A percentile compares a stretch with the other conserved stretches of the same genome.
phyloP scores from a whole-genome alignment of 2,329 filamentous ascomycete species.

The Sporothrix dimorphospora region DNA sequence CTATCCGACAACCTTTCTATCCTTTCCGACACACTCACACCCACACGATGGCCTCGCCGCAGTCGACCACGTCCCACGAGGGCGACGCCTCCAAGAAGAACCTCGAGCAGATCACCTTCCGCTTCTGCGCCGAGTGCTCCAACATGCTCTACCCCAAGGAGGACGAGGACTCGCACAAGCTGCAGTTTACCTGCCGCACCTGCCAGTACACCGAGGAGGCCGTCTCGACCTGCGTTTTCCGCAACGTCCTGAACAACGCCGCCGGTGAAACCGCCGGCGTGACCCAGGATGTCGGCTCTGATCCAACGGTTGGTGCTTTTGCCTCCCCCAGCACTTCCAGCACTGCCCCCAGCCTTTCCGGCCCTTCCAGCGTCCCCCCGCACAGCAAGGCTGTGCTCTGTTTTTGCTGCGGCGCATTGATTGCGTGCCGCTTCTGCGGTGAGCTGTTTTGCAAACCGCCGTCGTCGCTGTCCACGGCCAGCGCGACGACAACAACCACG shows the following conservation, averaged over 20 bases:
- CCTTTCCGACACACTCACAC: background rate
- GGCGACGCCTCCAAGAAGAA: slow-evolving; percentile 52
- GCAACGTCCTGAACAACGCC: slow-evolving; percentile 88
- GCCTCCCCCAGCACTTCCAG: slow-evolving; percentile 35
- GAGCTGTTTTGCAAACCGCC: slow-evolving; percentile 33
- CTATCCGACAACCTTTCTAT: background rate
- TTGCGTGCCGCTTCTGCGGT: slow-evolving; percentile 49
- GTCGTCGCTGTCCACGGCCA: slow-evolving; percentile 27
- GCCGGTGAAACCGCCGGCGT: slow-evolving; percentile 96
- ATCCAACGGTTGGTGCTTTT: slow-evolving; percentile 89
- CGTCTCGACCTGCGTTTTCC: slow-evolving; percentile 88
- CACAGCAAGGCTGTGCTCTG: slow-evolving; percentile 45
- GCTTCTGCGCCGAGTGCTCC: slow-evolving; percentile 98
- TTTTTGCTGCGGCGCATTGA: slow-evolving; percentile 51
- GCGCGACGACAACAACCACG: slow-evolving; percentile 15
- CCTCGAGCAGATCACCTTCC: slow-evolving; percentile 86
- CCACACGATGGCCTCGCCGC: slow-evolving; percentile 59
- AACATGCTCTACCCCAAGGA: slow-evolving; percentile 99
- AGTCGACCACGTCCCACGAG: slow-evolving; percentile 51
- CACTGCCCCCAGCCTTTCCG: slow-evolving; percentile 24
- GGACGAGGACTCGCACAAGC: slow-evolving; percentile 77
- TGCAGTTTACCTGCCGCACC: slow-evolving; percentile 95
- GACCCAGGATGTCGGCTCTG: slow-evolving; percentile 93
- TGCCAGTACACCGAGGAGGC: slow-evolving; percentile 91
- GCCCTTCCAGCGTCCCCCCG: slow-evolving; percentile 18